Evolutionary conservation across 192 early-diverging fungal genomes (phyloP).

Genomic region (Polychytrium aggregatum): DNA sequence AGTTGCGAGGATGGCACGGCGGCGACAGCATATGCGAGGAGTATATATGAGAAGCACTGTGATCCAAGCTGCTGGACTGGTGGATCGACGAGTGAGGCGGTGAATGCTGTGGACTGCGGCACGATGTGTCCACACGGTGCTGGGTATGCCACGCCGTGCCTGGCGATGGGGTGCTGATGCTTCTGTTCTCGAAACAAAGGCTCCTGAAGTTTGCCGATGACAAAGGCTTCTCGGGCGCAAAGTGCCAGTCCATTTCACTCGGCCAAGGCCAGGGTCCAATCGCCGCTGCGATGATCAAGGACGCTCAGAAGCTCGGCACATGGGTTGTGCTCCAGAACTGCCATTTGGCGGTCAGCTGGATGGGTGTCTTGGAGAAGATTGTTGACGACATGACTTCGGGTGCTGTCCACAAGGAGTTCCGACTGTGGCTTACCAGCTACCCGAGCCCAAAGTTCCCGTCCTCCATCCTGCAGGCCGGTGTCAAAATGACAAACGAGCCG

Average conservation of each 20-base stretch:
- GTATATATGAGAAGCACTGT: too few relatives aligned
- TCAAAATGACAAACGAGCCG: slow-evolving; percentile 59
- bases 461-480: slow-evolving; percentile 42
- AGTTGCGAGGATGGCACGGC: too few relatives aligned
- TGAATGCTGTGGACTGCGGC: too few relatives aligned
- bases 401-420: slow-evolving; percentile 41
- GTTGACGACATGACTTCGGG: slow-evolving; percentile 45
- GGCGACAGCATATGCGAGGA: too few relatives aligned
- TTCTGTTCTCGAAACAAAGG: slow-evolving; percentile 8
- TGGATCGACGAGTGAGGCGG: too few relatives aligned
- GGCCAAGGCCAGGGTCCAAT: slow-evolving; percentile 57
- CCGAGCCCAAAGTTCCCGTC: slow-evolving; percentile 46
- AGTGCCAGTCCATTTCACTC: slow-evolving; percentile 47
- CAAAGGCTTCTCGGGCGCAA: slow-evolving; percentile 40
- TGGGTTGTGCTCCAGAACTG: slow-evolving; percentile 61
- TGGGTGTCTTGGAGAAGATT: slow-evolving; percentile 43
- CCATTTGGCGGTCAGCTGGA: slow-evolving; percentile 51
- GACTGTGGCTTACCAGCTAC: slow-evolving; percentile 52
- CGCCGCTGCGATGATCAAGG: slow-evolving; percentile 46
- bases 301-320: slow-evolving; percentile 42
- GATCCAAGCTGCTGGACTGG: too few relatives aligned
- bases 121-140: too few relatives aligned
- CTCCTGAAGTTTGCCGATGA: slow-evolving; percentile 53
- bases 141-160: too few relatives aligned
- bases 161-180: too few relatives aligned